A percentile compares a stretch with the other conserved stretches of the same genome.
Conservation (phyloP, 495 filamentous ascomycete species). For the Clohesyomyces aquaticus region DNA sequence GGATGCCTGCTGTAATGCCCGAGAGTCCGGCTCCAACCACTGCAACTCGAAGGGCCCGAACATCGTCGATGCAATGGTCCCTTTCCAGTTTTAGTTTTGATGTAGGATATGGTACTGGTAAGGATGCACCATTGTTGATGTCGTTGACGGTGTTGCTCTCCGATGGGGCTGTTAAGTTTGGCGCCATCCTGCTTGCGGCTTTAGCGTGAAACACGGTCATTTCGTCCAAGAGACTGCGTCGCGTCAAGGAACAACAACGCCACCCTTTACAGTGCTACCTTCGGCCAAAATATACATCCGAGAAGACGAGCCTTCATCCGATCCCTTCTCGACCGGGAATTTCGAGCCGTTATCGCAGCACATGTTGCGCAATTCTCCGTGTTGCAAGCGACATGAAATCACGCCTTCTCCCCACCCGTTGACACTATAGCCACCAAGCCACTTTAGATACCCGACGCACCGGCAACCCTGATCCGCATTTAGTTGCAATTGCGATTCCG, state of each 20-base stretch:
- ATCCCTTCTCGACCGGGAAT: not conserved
- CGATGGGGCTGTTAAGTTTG: not conserved
- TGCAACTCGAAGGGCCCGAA: constrained; percentile 46
- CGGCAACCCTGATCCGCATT: not conserved
- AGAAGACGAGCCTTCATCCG: no score
- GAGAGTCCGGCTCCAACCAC: constrained; percentile 59
- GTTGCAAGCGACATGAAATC: constrained; percentile 6
- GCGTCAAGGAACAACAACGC: no score
- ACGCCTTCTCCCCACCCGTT: constrained; percentile 14
- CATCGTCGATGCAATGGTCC: constrained; percentile 29
- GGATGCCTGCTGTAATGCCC: constrained; percentile 55
- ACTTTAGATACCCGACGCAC: not conserved
- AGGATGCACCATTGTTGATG: not conserved
- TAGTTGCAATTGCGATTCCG: not conserved
- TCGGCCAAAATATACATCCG: no score
- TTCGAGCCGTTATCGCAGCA: not conserved
- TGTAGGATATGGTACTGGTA: constrained; percentile 19
- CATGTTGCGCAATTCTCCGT: not conserved
- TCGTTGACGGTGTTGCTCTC: not conserved
- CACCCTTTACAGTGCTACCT: no score
- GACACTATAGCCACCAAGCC: constrained; percentile 10
- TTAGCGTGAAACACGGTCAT: no score
- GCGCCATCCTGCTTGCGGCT: not conserved
- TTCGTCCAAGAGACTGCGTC: no score
- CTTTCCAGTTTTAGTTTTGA: constrained; percentile 32